Evolutionary conservation across 192 early-diverging fungal genomes (phyloP).

Genomic region (Coemansia sp.): DNA sequence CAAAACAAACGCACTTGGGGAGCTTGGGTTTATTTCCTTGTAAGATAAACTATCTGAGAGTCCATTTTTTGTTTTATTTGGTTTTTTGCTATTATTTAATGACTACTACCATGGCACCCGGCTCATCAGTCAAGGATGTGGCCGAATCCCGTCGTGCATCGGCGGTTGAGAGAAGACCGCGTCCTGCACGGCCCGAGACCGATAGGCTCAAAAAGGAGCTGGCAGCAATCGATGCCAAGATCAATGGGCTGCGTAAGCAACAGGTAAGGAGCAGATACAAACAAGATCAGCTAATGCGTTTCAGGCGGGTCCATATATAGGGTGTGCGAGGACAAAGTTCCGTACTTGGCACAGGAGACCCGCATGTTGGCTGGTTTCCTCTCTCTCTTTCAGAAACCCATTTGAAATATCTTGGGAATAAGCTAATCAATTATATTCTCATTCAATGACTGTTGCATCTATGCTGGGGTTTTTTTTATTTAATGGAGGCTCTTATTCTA

Average conservation of each 20-base stretch:
- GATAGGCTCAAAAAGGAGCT: slow-evolving; percentile 56
- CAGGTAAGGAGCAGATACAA: slow-evolving; percentile 36
- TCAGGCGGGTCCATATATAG: no score
- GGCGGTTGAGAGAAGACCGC: slow-evolving; percentile 18
- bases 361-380: no score
- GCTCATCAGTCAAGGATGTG: slow-evolving; percentile 18
- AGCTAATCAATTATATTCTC: no score
- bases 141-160: slow-evolving; percentile 15
- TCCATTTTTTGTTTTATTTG: not conserved
- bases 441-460: not conserved
- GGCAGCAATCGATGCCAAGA: slow-evolving; percentile 57
- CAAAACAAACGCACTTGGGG: no score
- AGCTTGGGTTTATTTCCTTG: not conserved
- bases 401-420: no score
- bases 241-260: slow-evolving; percentile 59
- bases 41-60: not conserved
- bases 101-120: slow-evolving; percentile 29
- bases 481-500: slow-evolving; percentile 20
- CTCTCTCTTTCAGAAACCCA: no score
- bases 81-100: slow-evolving; percentile 4
- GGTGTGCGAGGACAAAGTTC: no score
- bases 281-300: no score
- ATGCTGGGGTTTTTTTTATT: not conserved
- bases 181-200: slow-evolving; percentile 55
- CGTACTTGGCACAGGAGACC: no score